Evolutionary conservation across 108 stramenopile genomes (phyloP), one percentile per base, ranked within the genome.

Genomic region (Schizochytrium sp.): DNA sequence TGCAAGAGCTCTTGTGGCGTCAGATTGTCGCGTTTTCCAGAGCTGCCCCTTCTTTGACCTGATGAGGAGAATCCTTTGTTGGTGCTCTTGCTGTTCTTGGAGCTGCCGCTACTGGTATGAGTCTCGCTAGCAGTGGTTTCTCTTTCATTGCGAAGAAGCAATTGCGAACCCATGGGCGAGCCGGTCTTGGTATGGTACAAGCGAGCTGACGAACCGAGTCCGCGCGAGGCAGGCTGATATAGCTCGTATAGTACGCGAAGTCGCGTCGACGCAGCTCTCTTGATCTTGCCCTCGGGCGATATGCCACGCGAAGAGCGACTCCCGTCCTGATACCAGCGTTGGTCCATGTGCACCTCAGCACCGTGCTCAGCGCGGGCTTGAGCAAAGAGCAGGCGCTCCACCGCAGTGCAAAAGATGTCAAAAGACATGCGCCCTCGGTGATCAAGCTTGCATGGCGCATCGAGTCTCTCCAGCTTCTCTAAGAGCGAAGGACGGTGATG

Each of bases 281-380:
- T 83, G 48, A 83, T 53, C 51, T 83, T 83, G n/a, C 76, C 76
- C 28, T 83, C 76, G 45, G 76, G 76, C n/a, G 76, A 83, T 19
- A 83, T 83, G 19, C 76, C 76, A 6, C 45, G 45, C 45, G 76
- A 83, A 18, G 76, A 83, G 25, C 51, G 76, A 18, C 76, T 47
- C 45, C 76, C 51, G 51, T 83, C 76, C 28, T 34, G 76, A 34
- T 83, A 83, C 76, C 76, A 83, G 14, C 51, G 48, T 6, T 53
- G 10, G 23, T 83, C 51, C 76, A 53, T 12, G 76, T 53, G 45
- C 6, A 45, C 12, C 28, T 83, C 76, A 12, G 14, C 76, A 23
- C 76, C 76, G 23, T 83, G 76, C 19, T 83, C 76, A 12, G n/a
- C n/a, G 18, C 6, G 10, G 4, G 76, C 6, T 53, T 83, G 76